phyloP scores from a whole-genome alignment of 345 rosid species.

The Clarkia xantiana region DNA sequence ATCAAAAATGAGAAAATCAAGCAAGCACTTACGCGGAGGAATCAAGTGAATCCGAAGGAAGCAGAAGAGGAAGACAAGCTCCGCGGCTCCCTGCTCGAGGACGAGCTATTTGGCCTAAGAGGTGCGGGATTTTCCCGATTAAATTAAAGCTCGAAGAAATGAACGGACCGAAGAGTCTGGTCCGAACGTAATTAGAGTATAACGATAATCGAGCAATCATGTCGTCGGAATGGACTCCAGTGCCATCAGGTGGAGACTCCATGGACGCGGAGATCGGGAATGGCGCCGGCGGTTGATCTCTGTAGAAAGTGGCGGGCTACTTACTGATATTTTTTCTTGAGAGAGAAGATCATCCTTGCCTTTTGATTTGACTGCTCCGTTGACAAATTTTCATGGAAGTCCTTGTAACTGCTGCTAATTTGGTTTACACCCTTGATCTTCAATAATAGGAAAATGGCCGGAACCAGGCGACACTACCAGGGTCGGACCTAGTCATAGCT shows the following conservation, averaged over 20 bases:
- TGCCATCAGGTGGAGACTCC: constrained; percentile 16
- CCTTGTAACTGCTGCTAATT: too few species aligned
- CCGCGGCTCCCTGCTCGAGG: constrained; percentile 22
- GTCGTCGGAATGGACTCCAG: constrained; percentile 14
- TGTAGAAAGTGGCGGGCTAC: too few species aligned
- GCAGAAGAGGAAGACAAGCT: constrained; percentile 40
- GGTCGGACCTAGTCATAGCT: too few species aligned
- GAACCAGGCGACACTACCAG: too few species aligned
- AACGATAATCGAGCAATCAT: constrained; percentile 26
- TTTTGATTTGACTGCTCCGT: too few species aligned
- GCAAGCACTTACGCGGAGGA: constrained; percentile 28
- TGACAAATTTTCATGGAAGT: too few species aligned
- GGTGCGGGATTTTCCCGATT: constrained; percentile 35
- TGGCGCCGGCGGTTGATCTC: too few species aligned
- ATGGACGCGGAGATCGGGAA: constrained; percentile 7
- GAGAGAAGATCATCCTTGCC: too few species aligned
- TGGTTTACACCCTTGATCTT: too few species aligned
- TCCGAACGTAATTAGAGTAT: constrained; percentile 39
- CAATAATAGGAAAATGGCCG: too few species aligned
- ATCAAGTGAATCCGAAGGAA: constrained; percentile 38
- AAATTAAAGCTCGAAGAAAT: constrained; percentile 20
- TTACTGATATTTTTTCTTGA: too few species aligned
- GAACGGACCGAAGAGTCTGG: constrained; percentile 28
- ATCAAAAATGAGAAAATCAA: neutral
- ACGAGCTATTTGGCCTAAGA: constrained; percentile 30